Evolutionary conservation across 164 flowering plant species (phyloP), one percentile per base, ranked within the genome.

Genomic region (Nymphaea colorata): DNA sequence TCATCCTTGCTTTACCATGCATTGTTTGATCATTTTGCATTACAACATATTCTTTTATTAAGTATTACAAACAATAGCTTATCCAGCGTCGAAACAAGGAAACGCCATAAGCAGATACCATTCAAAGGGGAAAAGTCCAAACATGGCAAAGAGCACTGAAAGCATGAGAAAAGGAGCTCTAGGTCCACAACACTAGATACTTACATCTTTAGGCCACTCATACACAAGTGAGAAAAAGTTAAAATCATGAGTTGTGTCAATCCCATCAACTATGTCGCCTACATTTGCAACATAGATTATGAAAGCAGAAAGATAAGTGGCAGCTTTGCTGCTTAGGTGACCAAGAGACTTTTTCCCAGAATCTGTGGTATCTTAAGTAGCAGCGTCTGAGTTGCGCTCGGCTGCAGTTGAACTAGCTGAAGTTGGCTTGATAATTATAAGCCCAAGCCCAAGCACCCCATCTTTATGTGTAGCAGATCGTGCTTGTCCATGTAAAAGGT

Each of bases 161-260:
- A 4, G 4, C 51, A 45, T 45, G 8, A n/a, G 8, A 45, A 45
- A 45, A 4, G 51, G 51, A 45, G 51, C 8, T 45, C 51, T 45
- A 45, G 4, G 51, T 8, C 51, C 8, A 8, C 5, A 45, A 8
- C 51, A 45, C 51, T 8, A 66, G 10, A 59, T 44, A 59, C 76
- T 72, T 71, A 95, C 99, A 82, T 95, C 96, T 79, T 90, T 95
- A 64, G 99, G 99, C 99, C 98, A 87, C 73, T 91, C 99, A 76
- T 90, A 95, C 65, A 91, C 83, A 65, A 95, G 85, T 3, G 96
- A 88, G 82, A 95, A 95, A 70, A 90, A 95, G 87, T 95, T 95
- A 83, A 95, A 95, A 82, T 95, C 98, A 82, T 95, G 99, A 67
- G 98, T 91, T 64, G 99, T 88, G 78, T 95, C 99, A 66, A 92